phyloP scores from a whole-genome alignment of 768 basidiomycete genomes.

The Grammothele lineata region DNA sequence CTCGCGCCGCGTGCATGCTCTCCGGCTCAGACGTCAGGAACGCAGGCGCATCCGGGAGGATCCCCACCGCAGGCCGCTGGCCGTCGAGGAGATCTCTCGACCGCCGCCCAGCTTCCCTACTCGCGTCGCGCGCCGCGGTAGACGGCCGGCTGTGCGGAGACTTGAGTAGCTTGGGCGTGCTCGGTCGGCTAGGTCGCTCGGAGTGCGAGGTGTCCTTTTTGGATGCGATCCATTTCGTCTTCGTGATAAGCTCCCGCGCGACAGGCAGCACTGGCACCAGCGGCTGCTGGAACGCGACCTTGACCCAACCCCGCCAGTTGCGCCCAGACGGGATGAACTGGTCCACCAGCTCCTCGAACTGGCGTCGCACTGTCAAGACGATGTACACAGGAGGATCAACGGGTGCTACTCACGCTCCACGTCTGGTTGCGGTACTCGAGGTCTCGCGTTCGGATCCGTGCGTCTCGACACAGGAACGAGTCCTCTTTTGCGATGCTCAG shows the following conservation, averaged over 20 bases:
- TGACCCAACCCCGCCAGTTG: slow-evolving; percentile 79
- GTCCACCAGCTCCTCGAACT: slow-evolving; percentile 79
- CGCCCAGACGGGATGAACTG: slow-evolving; percentile 77
- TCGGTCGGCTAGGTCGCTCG: slow-evolving; percentile 10
- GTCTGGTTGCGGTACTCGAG: slow-evolving; percentile 82
- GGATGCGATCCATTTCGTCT: slow-evolving; percentile 64
- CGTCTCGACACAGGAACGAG: slow-evolving; percentile 80
- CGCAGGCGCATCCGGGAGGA: slow-evolving; percentile 7
- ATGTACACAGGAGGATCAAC: neutral
- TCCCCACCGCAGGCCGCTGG: neutral
- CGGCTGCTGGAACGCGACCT: slow-evolving; percentile 79
- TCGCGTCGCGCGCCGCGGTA: no score
- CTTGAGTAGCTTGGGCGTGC: slow-evolving; percentile 13
- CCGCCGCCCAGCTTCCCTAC: no score
- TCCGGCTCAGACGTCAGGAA: slow-evolving; percentile 17
- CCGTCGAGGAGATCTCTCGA: no score
- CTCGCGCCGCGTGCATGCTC: no score
- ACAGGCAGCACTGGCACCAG: slow-evolving; percentile 75
- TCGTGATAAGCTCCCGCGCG: slow-evolving; percentile 71
- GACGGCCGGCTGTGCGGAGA: neutral
- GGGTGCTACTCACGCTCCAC: slow-evolving; percentile 57
- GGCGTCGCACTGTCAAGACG: slow-evolving; percentile 7
- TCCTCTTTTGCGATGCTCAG: slow-evolving; percentile 79
- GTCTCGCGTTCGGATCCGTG: slow-evolving; percentile 73
- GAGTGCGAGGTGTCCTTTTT: slow-evolving; percentile 22